Evolutionary conservation across 768 basidiomycete genomes (phyloP).

Genomic region (Xerocomellus dryophilus): DNA sequence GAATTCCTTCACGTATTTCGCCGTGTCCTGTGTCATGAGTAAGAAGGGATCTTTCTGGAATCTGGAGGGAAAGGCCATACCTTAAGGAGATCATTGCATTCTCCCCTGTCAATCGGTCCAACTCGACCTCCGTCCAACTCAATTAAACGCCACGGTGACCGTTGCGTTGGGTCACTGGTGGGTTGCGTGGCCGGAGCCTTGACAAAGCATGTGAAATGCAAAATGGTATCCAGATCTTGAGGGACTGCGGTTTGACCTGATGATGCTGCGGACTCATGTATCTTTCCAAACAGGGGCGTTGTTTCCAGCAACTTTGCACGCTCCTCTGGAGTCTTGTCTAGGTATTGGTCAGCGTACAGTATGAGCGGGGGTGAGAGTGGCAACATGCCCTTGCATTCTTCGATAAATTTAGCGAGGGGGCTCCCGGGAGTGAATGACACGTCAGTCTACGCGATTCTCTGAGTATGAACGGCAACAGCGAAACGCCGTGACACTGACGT

Average conservation of each 20-base stretch:
- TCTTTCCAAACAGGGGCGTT: slow-evolving; percentile 70
- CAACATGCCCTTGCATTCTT: slow-evolving; percentile 52
- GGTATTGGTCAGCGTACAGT: not conserved
- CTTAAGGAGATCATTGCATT: slow-evolving; percentile 54
- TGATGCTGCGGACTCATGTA: slow-evolving; percentile 69
- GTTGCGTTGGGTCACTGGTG: slow-evolving; percentile 20
- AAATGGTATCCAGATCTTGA: slow-evolving; percentile 60
- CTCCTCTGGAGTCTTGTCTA: slow-evolving; percentile 68
- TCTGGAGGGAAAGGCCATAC: slow-evolving; percentile 30
- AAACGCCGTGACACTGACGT: slow-evolving; percentile 46
- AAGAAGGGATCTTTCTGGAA: not conserved
- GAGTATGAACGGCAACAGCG: slow-evolving; percentile 2
- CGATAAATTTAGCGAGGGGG: slow-evolving; percentile 64
- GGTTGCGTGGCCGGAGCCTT: slow-evolving; percentile 49
- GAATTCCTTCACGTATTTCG: slow-evolving; percentile 42
- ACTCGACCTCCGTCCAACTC: slow-evolving; percentile 81
- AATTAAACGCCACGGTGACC: slow-evolving; percentile 57
- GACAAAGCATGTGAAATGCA: slow-evolving; percentile 90
- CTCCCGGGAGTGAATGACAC: slow-evolving; percentile 55
- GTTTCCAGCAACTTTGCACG: slow-evolving; percentile 74
- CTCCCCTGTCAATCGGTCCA: slow-evolving; percentile 80
- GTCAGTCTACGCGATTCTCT: slow-evolving; percentile 42
- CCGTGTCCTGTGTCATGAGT: slow-evolving; percentile 39
- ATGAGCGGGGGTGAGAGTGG: not conserved
- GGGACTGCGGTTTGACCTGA: slow-evolving; percentile 70